phyloP scores from a whole-genome alignment of 169 alveolate species.

The Theileria annulata region DNA sequence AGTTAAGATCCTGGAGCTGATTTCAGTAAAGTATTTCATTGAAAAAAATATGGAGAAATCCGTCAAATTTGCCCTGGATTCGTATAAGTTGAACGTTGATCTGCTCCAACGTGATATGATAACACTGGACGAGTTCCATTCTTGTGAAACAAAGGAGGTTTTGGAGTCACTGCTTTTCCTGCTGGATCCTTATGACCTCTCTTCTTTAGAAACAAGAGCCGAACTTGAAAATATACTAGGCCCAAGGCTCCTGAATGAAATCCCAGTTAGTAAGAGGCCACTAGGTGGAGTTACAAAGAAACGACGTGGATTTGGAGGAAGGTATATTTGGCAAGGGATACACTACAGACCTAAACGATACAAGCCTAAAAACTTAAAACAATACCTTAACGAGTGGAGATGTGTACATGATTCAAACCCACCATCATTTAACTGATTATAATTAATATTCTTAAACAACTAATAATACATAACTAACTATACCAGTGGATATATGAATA shows the following conservation, averaged over 20 bases:
- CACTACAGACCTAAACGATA: slow-evolving; percentile 64
- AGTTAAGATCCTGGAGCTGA: slow-evolving; percentile 18
- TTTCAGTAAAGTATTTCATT: slow-evolving; percentile 30
- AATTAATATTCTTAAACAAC: background rate
- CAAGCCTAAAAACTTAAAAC: slow-evolving; percentile 48
- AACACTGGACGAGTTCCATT: slow-evolving; percentile 15
- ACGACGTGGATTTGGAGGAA: slow-evolving; percentile 61
- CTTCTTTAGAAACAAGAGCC: slow-evolving; percentile 40
- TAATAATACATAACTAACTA: background rate
- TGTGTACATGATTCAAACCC: slow-evolving; percentile 43
- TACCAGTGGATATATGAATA: background rate
- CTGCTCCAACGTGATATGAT: slow-evolving; percentile 18
- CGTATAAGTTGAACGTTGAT: slow-evolving; percentile 34
- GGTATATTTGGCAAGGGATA: slow-evolving; percentile 63
- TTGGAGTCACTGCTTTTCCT: slow-evolving; percentile 38
- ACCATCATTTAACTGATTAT: slow-evolving; percentile 26
- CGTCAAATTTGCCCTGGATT: slow-evolving; percentile 29
- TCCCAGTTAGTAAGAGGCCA: slow-evolving; percentile 33
- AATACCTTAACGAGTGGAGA: slow-evolving; percentile 60
- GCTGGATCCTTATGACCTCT: slow-evolving; percentile 17
- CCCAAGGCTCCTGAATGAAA: slow-evolving; percentile 33
- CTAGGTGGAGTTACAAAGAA: slow-evolving; percentile 53
- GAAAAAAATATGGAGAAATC: slow-evolving; percentile 25
- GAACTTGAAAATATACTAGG: slow-evolving; percentile 42
- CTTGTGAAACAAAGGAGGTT: slow-evolving; percentile 13